phyloP scores from a whole-genome alignment of 352 stramenopile species.

The Blastocystis sp. region DNA sequence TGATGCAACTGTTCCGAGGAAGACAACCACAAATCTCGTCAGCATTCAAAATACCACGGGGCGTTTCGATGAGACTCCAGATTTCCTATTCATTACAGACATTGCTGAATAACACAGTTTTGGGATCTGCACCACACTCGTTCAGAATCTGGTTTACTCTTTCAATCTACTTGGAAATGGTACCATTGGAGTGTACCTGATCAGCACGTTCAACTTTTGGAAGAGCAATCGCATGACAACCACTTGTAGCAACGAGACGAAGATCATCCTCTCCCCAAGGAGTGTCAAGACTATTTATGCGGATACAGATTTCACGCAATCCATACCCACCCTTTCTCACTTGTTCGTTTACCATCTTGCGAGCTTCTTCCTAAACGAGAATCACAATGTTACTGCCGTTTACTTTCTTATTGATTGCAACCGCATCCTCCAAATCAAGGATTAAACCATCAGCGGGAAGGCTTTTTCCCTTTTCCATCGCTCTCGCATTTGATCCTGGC shows the following conservation, averaged over 20 bases:
- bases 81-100: constrained; percentile 57
- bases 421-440: constrained; percentile 68
- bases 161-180: not conserved
- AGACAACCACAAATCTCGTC: constrained; percentile 63
- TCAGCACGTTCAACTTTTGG: constrained; percentile 67
- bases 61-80: constrained; percentile 69
- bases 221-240: constrained; percentile 65
- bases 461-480: constrained; percentile 64
- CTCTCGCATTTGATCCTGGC: constrained; percentile 63
- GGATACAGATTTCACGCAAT: constrained; percentile 65
- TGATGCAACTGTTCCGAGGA: constrained; percentile 64
- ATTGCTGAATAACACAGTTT: constrained; percentile 2
- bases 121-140: constrained; percentile 50
- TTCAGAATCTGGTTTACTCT: constrained; percentile 64
- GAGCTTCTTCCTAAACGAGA: constrained; percentile 59
- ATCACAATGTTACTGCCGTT: not conserved
- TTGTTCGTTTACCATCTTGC: constrained; percentile 61
- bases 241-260: constrained; percentile 7
- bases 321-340: constrained; percentile 63
- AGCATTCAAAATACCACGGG: constrained; percentile 66
- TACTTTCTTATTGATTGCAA: constrained; percentile 66
- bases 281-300: constrained; percentile 66
- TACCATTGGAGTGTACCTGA: constrained; percentile 28
- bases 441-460: constrained; percentile 67
- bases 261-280: constrained; percentile 66